Evolutionary conservation across 345 rosid genomes (phyloP).

Genomic region (Nephelium lappaceum): DNA sequence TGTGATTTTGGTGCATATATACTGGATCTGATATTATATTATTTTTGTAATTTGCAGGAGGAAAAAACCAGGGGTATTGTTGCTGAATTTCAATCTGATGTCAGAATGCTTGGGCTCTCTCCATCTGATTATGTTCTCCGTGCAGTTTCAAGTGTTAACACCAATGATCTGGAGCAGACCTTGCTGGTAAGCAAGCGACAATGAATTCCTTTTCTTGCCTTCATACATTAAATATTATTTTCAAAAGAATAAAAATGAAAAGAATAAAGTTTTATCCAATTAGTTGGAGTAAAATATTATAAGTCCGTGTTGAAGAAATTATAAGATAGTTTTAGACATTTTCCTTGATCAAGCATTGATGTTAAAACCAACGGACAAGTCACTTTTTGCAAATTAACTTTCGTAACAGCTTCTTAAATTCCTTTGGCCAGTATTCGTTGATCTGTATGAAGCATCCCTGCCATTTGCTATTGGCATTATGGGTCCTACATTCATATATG

Average conservation of each 20-base stretch:
- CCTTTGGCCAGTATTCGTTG: neutral
- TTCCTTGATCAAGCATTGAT: neutral
- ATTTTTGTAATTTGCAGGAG: conserved; percentile 51
- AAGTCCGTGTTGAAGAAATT: neutral
- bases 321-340: neutral
- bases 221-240: neutral
- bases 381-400: conserved; percentile 4
- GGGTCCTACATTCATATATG: no score
- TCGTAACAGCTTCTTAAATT: neutral
- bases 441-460: neutral
- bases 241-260: neutral
- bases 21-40: conserved; percentile 11
- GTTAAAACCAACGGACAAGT: neutral
- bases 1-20: neutral
- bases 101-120: conserved; percentile 68
- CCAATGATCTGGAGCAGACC: conserved; percentile 89
- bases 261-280: neutral
- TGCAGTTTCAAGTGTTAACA: conserved; percentile 67
- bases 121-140: conserved; percentile 79
- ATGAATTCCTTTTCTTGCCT: neutral
- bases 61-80: conserved; percentile 62
- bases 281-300: neutral
- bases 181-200: conserved; percentile 59
- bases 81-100: conserved; percentile 65
- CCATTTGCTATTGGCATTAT: neutral